A percentile compares a stretch with the other conserved stretches of the same genome.
These are phyloP conservation scores for Yamadazyma diospyri DNA, from an alignment of 1,139 yeast genomes.

Conservation along the genomic window DNA sequence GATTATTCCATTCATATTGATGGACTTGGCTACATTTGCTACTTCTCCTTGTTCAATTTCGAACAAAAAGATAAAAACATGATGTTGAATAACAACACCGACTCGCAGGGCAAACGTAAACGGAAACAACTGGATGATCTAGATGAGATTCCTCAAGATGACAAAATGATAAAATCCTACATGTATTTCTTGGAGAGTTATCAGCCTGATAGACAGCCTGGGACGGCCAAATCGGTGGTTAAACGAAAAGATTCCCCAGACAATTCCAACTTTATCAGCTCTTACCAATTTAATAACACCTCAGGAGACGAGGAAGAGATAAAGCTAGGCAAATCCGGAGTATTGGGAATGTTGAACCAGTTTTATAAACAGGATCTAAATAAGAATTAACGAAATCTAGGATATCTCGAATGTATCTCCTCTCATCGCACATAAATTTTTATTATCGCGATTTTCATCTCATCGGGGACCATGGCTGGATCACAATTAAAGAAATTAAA, in stretches of 20 bases:
- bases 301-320: constrained; percentile 16
- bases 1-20: constrained; percentile 89
- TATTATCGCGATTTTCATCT: constrained; percentile 1
- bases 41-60: constrained; percentile 87
- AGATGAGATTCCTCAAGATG: constrained; percentile 48
- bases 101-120: background rate
- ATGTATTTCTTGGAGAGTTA: constrained; percentile 84
- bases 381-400: constrained; percentile 14
- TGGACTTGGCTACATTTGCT: constrained; percentile 92
- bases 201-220: constrained; percentile 23
- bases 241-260: constrained; percentile 1
- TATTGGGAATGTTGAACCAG: constrained; percentile 78
- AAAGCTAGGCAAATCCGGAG: constrained; percentile 52
- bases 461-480: constrained; percentile 60
- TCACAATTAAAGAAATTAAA: constrained; percentile 84
- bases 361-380: constrained; percentile 61
- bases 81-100: constrained; percentile 34
- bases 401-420: too few species aligned
- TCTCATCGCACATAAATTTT: constrained; percentile 5
- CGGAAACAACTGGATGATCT: constrained; percentile 21
- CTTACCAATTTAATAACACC: constrained; percentile 17
- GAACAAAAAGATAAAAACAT: constrained; percentile 56
- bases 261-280: constrained; percentile 3
- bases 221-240: too few species aligned
- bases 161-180: constrained; percentile 90